Percentiles rank a stretch among this genome's conserved stretches.
Evolutionary conservation across 1,284 basidiomycete genomes (phyloP).

Genomic region (Tylopilus orsonianus): DNA sequence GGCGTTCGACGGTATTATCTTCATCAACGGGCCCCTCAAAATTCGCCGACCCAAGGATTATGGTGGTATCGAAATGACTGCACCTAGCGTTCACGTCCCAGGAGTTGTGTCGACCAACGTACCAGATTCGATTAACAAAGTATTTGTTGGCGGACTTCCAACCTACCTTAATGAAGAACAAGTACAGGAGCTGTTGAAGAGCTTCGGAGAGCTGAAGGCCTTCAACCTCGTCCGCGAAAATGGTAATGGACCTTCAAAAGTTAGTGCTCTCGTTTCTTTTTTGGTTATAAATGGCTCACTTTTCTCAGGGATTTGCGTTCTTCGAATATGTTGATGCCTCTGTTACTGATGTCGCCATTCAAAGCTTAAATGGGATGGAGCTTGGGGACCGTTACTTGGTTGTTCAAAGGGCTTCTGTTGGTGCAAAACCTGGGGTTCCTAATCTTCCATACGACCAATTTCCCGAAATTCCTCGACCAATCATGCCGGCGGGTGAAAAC

Average conservation of each 20-base stretch:
- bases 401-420: constrained; percentile 94
- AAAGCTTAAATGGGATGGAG: constrained; percentile 96
- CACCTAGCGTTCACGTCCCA: constrained; percentile 78
- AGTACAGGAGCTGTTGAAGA: constrained; percentile 95
- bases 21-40: constrained; percentile 88
- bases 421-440: constrained; percentile 73
- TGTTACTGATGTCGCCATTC: constrained; percentile 94
- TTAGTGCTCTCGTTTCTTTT: constrained; percentile 29
- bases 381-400: constrained; percentile 96
- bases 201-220: constrained; percentile 94
- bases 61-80: constrained; percentile 65
- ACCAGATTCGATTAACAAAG: constrained; percentile 96
- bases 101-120: constrained; percentile 96
- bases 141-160: constrained; percentile 96
- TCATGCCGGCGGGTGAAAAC: constrained; percentile 76
- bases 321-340: constrained; percentile 93
- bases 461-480: constrained; percentile 77
- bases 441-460: constrained; percentile 69
- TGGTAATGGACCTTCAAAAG: constrained; percentile 87
- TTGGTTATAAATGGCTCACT: constrained; percentile 13
- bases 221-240: constrained; percentile 98
- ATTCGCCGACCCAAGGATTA: constrained; percentile 98
- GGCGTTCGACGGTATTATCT: constrained; percentile 96
- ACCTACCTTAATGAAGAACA: constrained; percentile 96
- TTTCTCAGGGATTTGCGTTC: constrained; percentile 89